These are phyloP conservation scores for Chaetoceros muelleri DNA, from an alignment of 108 stramenopile species.

Conservation along the genomic window DNA sequence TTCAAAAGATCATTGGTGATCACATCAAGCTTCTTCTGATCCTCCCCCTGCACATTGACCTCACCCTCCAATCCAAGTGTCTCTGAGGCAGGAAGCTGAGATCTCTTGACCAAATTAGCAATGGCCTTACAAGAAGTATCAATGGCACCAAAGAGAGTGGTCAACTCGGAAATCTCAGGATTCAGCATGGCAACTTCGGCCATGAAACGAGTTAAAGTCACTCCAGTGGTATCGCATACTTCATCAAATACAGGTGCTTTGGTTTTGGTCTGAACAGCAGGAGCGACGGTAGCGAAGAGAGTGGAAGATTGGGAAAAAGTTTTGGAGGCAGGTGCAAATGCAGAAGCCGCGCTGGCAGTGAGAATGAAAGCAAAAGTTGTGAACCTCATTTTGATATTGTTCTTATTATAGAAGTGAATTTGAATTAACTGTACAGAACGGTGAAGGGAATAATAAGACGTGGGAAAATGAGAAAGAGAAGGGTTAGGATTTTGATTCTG, in stretches of 20 bases:
- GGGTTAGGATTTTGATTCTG: too few species aligned
- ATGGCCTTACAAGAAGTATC: slow-evolving; percentile 81
- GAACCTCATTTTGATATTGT: not conserved
- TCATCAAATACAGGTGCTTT: slow-evolving; percentile 59
- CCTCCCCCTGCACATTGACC: slow-evolving; percentile 78
- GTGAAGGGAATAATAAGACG: too few species aligned
- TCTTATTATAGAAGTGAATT: too few species aligned
- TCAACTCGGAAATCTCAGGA: slow-evolving; percentile 53
- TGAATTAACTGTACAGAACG: too few species aligned
- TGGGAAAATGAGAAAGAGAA: too few species aligned
- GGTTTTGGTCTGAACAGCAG: slow-evolving; percentile 1
- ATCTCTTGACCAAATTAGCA: slow-evolving; percentile 47
- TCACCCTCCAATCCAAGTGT: slow-evolving; percentile 64
- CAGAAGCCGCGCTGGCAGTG: not conserved
- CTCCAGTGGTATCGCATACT: slow-evolving; percentile 61
- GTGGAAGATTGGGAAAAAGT: not conserved
- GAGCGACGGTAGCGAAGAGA: not conserved
- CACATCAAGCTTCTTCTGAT: slow-evolving; percentile 90
- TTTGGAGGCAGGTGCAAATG: slow-evolving; percentile 3
- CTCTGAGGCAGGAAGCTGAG: slow-evolving; percentile 47
- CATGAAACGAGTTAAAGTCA: slow-evolving; percentile 61
- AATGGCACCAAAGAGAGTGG: slow-evolving; percentile 64
- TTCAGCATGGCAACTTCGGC: slow-evolving; percentile 56
- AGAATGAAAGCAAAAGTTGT: not conserved
- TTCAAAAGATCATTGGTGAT: slow-evolving; percentile 93